phyloP scores from a whole-genome alignment of 2,329 filamentous ascomycete species.

The Cladosporium sp. region DNA sequence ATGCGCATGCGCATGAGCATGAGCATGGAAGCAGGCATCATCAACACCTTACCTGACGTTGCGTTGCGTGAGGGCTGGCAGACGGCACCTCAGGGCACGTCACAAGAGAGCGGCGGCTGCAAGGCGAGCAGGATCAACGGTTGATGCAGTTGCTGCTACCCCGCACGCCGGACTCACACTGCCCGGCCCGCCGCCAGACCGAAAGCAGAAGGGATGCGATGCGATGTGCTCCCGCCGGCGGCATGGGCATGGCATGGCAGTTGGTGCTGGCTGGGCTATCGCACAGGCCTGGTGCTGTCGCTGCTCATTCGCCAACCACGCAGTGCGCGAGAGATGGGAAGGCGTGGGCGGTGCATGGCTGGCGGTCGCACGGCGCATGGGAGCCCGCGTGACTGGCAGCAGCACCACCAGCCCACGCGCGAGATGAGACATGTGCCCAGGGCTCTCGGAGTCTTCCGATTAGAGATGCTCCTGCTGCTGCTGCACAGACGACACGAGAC shows the following conservation, averaged over 20 bases:
- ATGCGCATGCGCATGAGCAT: neutral
- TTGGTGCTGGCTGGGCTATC: neutral
- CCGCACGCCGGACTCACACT: neutral
- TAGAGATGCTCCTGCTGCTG: neutral
- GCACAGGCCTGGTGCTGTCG: neutral
- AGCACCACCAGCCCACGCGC: conserved; percentile 1
- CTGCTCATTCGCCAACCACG: neutral
- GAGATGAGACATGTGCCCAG: neutral
- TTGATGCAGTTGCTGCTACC: no score
- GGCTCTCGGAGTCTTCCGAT: neutral
- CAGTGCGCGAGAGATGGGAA: neutral
- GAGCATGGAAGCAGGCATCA: neutral
- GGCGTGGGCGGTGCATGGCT: neutral
- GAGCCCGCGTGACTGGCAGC: conserved; percentile 3
- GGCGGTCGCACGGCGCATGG: neutral
- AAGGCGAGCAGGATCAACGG: no score
- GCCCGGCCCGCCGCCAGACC: neutral
- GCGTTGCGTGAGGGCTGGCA: neutral
- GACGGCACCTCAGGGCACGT: no score
- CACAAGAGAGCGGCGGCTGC: no score
- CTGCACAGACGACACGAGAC: neutral
- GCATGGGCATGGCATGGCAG: neutral
- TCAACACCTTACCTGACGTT: neutral
- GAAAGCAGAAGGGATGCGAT: neutral
- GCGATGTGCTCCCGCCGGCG: neutral